Evolutionary conservation across 2,329 filamentous ascomycete species (phyloP).

Genomic region (Coniella lustricola): DNA sequence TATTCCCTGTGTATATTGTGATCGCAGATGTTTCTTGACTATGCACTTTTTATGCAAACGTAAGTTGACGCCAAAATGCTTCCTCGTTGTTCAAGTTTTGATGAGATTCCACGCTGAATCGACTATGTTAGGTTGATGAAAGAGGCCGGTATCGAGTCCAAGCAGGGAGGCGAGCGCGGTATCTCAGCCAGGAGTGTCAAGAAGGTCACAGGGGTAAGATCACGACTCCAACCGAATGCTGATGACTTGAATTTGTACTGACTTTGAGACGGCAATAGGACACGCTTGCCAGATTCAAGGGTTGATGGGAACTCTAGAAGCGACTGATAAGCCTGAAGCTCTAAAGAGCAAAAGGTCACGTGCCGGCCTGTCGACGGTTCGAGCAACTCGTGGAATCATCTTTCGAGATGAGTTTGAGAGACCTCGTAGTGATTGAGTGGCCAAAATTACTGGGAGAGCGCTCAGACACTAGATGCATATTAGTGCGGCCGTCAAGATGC

Average conservation of each 20-base stretch:
- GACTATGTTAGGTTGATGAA: constrained; percentile 57
- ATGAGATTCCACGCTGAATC: background rate
- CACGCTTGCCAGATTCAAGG: constrained; percentile 61
- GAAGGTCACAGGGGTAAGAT: constrained; percentile 65
- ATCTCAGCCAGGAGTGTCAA: constrained; percentile 70
- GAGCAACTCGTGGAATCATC: too few species aligned
- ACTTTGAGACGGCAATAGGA: constrained; percentile 36
- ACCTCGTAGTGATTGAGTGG: too few species aligned
- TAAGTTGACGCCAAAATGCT: constrained; percentile 28
- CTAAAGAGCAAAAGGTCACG: background rate
- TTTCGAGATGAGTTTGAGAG: too few species aligned
- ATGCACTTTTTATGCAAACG: constrained; percentile 72
- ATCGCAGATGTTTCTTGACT: constrained; percentile 71
- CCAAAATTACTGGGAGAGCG: too few species aligned
- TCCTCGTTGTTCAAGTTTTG: background rate
- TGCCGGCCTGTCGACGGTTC: background rate
- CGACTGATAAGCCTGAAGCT: background rate
- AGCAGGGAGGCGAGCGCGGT: constrained; percentile 63
- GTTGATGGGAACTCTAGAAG: constrained; percentile 35
- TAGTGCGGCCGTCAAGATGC: too few species aligned
- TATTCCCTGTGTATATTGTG: background rate
- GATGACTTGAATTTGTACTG: background rate
- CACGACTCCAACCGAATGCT: constrained; percentile 3
- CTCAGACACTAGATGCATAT: too few species aligned
- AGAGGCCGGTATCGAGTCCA: constrained; percentile 70